These are phyloP conservation scores for Teratosphaeria gauchensis DNA, from an alignment of 2,329 filamentous ascomycete genomes.

Conservation along the genomic window DNA sequence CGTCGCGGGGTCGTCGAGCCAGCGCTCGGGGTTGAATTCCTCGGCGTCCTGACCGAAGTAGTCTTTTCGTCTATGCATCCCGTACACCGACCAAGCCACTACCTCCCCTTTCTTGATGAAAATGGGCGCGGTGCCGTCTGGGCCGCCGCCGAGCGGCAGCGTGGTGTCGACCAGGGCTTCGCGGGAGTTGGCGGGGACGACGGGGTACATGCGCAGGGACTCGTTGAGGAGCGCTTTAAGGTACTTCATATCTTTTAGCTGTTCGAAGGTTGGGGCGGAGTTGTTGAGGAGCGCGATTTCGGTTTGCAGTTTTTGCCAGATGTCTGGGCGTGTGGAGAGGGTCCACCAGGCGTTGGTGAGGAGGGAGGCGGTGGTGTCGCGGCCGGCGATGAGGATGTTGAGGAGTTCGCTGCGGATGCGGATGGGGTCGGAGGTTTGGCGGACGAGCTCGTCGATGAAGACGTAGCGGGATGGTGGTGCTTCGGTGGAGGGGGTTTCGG, in stretches of 20 bases:
- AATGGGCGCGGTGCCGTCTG: conserved; percentile 47
- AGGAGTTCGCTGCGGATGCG: conserved; percentile 41
- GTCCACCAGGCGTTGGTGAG: conserved; percentile 39
- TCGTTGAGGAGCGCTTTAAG: conserved; percentile 60
- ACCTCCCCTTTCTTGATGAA: conserved; percentile 56
- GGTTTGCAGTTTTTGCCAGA: conserved; percentile 20
- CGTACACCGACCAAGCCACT: conserved; percentile 57
- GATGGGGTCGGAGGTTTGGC: conserved; percentile 38
- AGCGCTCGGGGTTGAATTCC: conserved; percentile 29
- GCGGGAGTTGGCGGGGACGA: conserved; percentile 71
- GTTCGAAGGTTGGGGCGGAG: conserved; percentile 32
- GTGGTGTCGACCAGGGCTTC: conserved; percentile 63
- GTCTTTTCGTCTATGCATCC: conserved; percentile 61
- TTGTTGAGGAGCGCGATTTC: conserved; percentile 20
- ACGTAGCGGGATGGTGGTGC: not conserved
- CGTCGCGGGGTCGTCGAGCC: conserved; percentile 23
- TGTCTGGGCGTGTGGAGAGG: conserved; percentile 21
- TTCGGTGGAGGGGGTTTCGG: not conserved
- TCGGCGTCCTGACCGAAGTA: conserved; percentile 39
- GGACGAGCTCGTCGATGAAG: conserved; percentile 28
- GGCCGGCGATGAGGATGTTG: conserved; percentile 43
- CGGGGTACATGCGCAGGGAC: conserved; percentile 65
- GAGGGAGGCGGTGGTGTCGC: conserved; percentile 45
- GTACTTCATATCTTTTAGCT: conserved; percentile 28
- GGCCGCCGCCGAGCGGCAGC: conserved; percentile 55